Conservation (phyloP, 176 grass and related monocot species). For the Aegilops longissima region DNA sequence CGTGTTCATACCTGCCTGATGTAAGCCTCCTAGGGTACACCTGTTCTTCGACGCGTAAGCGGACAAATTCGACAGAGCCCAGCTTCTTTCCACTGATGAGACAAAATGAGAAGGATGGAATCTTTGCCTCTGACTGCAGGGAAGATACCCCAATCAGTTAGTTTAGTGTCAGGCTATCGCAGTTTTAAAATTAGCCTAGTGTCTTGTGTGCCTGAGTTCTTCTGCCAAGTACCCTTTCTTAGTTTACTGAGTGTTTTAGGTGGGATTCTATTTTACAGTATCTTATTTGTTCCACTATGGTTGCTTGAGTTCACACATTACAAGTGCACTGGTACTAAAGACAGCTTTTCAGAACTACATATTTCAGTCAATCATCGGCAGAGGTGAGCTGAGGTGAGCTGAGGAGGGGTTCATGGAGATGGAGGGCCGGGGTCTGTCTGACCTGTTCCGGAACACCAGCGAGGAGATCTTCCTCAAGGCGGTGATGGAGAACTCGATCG, state of each 20-base stretch:
- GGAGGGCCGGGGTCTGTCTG: conserved; percentile 56
- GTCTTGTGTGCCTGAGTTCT: conserved; percentile 48
- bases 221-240: conserved; percentile 35
- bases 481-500: conserved; percentile 64
- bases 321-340: conserved; percentile 34
- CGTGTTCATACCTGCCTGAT: conserved; percentile 19
- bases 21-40: background rate
- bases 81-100: conserved; percentile 36
- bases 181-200: conserved; percentile 25
- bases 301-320: conserved; percentile 26
- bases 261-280: conserved; percentile 38
- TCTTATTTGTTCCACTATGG: conserved; percentile 21
- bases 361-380: conserved; percentile 23
- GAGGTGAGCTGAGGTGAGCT: conserved; percentile 12
- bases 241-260: conserved; percentile 33
- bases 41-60: background rate
- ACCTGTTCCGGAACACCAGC: conserved; percentile 71
- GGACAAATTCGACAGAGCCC: conserved; percentile 7
- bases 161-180: conserved; percentile 28
- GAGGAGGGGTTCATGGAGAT: conserved; percentile 55
- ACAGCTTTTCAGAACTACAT: conserved; percentile 25
- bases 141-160: conserved; percentile 44
- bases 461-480: conserved; percentile 80
- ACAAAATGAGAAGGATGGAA: conserved; percentile 51
- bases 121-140: conserved; percentile 35